phyloP scores from a whole-genome alignment of 116 monocot genomes.

The Iris pallida region DNA sequence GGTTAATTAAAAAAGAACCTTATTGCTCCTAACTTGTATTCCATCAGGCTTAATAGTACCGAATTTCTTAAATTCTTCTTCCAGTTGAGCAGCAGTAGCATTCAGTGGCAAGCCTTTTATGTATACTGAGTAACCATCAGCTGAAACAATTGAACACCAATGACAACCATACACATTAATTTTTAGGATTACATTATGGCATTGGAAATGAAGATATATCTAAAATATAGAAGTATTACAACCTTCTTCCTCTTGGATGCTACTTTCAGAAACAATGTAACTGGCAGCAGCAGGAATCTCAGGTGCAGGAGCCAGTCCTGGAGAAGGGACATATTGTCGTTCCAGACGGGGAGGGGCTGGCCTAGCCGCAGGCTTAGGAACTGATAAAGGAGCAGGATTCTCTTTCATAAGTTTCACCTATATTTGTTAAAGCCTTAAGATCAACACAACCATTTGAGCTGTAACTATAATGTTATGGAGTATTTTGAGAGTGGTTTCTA shows the following conservation, averaged over 20 bases:
- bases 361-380: conserved; percentile 24
- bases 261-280: conserved; percentile 43
- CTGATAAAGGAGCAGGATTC: conserved; percentile 25
- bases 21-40: conserved; percentile 94
- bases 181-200: too few relatives aligned
- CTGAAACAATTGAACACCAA: conserved; percentile 22
- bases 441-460: not conserved
- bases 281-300: conserved; percentile 31
- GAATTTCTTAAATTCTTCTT: conserved; percentile 88
- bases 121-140: conserved; percentile 78
- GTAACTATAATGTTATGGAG: not conserved
- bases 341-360: conserved; percentile 29
- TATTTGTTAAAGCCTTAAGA: not conserved
- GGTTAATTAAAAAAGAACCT: conserved; percentile 37
- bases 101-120: conserved; percentile 70
- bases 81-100: conserved; percentile 64
- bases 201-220: not conserved
- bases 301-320: conserved; percentile 23
- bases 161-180: not conserved
- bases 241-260: conserved; percentile 72
- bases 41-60: conserved; percentile 74
- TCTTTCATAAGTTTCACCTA: conserved; percentile 76
- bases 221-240: conserved; percentile 1
- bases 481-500: not conserved
- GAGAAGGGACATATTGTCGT: conserved; percentile 22